Evolutionary conservation across 2,329 filamentous ascomycete species (phyloP).

Genomic region (Lachnellula cervina): DNA sequence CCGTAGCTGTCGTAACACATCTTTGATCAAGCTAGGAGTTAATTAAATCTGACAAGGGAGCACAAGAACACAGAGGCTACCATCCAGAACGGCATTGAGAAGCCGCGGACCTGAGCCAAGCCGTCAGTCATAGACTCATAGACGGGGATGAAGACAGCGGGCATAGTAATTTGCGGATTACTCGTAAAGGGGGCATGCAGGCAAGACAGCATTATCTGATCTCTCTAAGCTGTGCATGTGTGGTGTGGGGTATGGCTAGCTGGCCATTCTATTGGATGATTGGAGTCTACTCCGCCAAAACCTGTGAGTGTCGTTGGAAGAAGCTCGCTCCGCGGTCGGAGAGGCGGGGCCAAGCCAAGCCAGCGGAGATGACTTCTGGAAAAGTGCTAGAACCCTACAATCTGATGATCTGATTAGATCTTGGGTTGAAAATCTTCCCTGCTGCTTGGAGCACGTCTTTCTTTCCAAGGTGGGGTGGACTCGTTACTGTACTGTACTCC

Average conservation of each 20-base stretch:
- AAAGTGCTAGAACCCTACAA: conserved; percentile 27
- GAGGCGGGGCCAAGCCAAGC: conserved; percentile 25
- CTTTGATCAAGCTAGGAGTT: no score
- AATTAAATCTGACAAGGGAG: not conserved
- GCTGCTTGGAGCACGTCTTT: not conserved
- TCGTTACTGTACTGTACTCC: no score
- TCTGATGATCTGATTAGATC: conserved; percentile 54
- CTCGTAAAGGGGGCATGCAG: no score
- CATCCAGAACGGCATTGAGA: not conserved
- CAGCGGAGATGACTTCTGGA: not conserved
- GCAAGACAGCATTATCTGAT: no score
- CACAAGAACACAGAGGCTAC: not conserved
- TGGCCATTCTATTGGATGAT: no score
- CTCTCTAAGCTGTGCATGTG: no score
- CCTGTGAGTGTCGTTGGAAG: not conserved
- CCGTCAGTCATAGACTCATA: not conserved
- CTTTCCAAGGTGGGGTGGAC: no score
- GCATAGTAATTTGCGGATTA: no score
- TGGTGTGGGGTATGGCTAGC: no score
- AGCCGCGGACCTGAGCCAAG: not conserved
- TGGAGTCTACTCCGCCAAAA: no score
- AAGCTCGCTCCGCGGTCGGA: not conserved
- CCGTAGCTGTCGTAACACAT: no score
- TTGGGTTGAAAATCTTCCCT: conserved; percentile 20
- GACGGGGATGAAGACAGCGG: no score